A percentile compares a stretch with the other conserved stretches of the same genome.
phyloP scores from a whole-genome alignment of 345 rosid species.

The Euphorbia pulcherrima region DNA sequence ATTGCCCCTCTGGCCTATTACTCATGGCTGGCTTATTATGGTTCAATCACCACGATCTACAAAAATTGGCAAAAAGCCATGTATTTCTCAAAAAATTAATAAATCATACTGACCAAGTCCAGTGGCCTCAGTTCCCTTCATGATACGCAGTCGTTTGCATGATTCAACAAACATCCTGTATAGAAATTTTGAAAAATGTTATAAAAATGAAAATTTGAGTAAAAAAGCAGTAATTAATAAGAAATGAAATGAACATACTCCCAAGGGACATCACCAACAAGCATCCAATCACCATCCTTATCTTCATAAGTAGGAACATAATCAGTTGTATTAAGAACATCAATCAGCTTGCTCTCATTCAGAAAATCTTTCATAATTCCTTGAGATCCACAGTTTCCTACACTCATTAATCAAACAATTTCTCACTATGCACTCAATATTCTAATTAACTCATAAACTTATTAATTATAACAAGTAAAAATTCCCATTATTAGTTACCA shows the following conservation, averaged over 20 bases:
- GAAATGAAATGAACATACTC: slow-evolving; percentile 40
- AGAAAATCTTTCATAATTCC: slow-evolving; percentile 76
- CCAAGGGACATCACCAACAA: slow-evolving; percentile 98
- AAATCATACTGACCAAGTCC: slow-evolving; percentile 54
- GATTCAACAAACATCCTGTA: slow-evolving; percentile 85
- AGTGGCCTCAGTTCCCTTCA: slow-evolving; percentile 80
- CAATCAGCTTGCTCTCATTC: slow-evolving; percentile 72
- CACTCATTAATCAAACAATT: too few relatives aligned
- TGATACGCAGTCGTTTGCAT: slow-evolving; percentile 81
- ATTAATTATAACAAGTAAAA: too few relatives aligned
- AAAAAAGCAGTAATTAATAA: neutral
- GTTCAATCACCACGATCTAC: too few relatives aligned
- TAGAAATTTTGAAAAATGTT: neutral
- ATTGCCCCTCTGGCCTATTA: too few relatives aligned
- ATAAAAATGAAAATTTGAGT: too few relatives aligned
- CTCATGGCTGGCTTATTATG: too few relatives aligned
- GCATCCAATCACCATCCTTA: slow-evolving; percentile 98
- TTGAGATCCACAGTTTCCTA: slow-evolving; percentile 67
- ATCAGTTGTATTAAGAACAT: slow-evolving; percentile 59
- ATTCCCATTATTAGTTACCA: too few relatives aligned
- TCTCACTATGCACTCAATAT: too few relatives aligned
- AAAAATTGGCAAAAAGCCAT: too few relatives aligned
- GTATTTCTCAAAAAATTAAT: too few relatives aligned
- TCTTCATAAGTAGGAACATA: slow-evolving; percentile 90
- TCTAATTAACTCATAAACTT: neutral